phyloP scores from a whole-genome alignment of 345 rosid genomes.

The Nephelium lappaceum region DNA sequence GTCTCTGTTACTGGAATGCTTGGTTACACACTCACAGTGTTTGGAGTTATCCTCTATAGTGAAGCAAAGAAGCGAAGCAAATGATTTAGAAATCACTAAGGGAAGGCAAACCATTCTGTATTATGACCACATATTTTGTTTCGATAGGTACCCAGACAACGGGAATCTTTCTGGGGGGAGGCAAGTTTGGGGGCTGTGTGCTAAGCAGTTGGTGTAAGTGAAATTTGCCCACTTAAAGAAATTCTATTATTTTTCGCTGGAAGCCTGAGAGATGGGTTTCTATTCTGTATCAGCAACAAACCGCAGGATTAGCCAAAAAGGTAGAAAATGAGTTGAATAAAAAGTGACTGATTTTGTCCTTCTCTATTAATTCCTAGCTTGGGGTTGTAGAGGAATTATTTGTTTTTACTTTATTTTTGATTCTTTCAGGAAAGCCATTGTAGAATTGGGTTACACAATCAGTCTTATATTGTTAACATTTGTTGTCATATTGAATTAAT shows the following conservation, averaged over 20 bases:
- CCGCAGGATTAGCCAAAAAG: conserved; percentile 43
- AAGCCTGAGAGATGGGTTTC: conserved; percentile 40
- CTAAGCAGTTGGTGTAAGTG: conserved; percentile 25
- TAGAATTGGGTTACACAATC: conserved; percentile 43
- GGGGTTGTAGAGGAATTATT: conserved; percentile 39
- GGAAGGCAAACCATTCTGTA: background rate
- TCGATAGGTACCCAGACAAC: conserved; percentile 27
- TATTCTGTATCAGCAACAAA: conserved; percentile 46
- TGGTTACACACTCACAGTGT: conserved; percentile 88
- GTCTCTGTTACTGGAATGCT: conserved; percentile 99
- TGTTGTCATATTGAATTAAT: conserved; percentile 60
- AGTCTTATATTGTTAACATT: conserved; percentile 52
- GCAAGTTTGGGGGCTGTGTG: conserved; percentile 20
- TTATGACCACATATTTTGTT: conserved; percentile 22
- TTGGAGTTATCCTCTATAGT: conserved; percentile 91
- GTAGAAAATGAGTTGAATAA: conserved; percentile 36
- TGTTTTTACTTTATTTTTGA: conserved; percentile 32
- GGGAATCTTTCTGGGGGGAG: conserved; percentile 17
- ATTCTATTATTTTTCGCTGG: conserved; percentile 31
- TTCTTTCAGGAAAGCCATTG: conserved; percentile 48
- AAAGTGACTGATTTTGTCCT: conserved; percentile 35
- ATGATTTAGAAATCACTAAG: conserved; percentile 31
- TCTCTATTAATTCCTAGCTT: conserved; percentile 35
- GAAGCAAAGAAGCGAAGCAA: conserved; percentile 98
- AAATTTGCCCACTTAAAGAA: conserved; percentile 26